phyloP scores from a whole-genome alignment of 2,329 filamentous ascomycete species.

The Elsinoe necatrix region DNA sequence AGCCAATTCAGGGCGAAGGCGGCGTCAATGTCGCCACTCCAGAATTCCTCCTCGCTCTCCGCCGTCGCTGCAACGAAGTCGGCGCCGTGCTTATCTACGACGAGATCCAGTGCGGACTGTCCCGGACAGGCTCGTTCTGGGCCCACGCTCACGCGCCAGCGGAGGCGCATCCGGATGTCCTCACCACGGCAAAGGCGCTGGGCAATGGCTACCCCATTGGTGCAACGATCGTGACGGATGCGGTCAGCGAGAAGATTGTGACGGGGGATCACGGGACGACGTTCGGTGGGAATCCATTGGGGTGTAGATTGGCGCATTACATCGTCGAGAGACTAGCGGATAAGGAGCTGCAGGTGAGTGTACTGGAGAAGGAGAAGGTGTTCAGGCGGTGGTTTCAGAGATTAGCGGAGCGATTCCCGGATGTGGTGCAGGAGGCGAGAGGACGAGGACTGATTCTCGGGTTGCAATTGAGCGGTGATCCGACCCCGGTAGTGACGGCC shows the following conservation, averaged over 20 bases:
- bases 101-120: conserved; percentile 92
- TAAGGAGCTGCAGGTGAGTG: conserved; percentile 58
- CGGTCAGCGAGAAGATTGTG: conserved; percentile 61
- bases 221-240: conserved; percentile 60
- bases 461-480: conserved; percentile 69
- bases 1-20: conserved; percentile 96
- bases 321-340: conserved; percentile 71
- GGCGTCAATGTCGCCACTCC: conserved; percentile 77
- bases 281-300: conserved; percentile 86
- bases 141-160: conserved; percentile 67
- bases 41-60: conserved; percentile 78
- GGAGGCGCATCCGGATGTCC: conserved; percentile 82
- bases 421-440: conserved; percentile 66
- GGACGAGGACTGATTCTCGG: conserved; percentile 82
- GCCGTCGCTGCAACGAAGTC: conserved; percentile 73
- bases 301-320: conserved; percentile 74
- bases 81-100: conserved; percentile 88
- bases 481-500: conserved; percentile 66
- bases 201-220: conserved; percentile 96
- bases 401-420: conserved; percentile 55
- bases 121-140: conserved; percentile 83
- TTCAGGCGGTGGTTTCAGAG: conserved; percentile 52
- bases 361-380: conserved; percentile 57
- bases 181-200: conserved; percentile 91
- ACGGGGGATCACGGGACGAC: conserved; percentile 87